phyloP scores from a whole-genome alignment of 2,329 filamentous ascomycete genomes.

The Chaetomiaceae sp. region DNA sequence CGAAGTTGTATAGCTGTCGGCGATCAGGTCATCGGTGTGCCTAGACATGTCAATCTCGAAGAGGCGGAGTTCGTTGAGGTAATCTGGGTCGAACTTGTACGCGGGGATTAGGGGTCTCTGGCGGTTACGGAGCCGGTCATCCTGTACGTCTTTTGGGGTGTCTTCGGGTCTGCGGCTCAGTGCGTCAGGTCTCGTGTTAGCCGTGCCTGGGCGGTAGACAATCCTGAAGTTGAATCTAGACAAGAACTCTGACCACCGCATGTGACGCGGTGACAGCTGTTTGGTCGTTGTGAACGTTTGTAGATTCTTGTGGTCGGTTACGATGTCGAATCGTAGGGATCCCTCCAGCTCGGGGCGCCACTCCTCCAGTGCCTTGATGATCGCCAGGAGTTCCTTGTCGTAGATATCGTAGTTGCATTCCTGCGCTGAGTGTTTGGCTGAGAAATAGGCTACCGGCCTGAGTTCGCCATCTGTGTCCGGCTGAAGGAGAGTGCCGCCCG shows the following conservation, averaged over 20 bases:
- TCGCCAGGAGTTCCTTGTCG: not conserved
- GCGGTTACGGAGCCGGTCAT: not conserved
- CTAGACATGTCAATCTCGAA: too few species aligned
- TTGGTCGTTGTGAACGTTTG: not conserved
- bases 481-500: not conserved
- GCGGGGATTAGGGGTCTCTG: too few species aligned
- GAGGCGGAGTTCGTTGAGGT: too few species aligned
- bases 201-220: not conserved
- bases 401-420: not conserved
- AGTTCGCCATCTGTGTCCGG: not conserved
- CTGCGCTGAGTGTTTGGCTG: not conserved
- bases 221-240: not conserved
- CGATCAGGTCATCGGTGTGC: too few species aligned
- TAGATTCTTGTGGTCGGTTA: not conserved
- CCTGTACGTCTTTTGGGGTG: not conserved
- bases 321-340: not conserved
- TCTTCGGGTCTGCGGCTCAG: not conserved
- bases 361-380: not conserved
- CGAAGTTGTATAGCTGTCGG: too few species aligned
- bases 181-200: not conserved
- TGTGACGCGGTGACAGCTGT: not conserved
- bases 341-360: not conserved
- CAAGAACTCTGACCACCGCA: not conserved
- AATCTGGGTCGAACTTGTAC: too few species aligned
- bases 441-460: not conserved